phyloP scores from a whole-genome alignment of 768 basidiomycete genomes.

The Naganishia antarctica region DNA sequence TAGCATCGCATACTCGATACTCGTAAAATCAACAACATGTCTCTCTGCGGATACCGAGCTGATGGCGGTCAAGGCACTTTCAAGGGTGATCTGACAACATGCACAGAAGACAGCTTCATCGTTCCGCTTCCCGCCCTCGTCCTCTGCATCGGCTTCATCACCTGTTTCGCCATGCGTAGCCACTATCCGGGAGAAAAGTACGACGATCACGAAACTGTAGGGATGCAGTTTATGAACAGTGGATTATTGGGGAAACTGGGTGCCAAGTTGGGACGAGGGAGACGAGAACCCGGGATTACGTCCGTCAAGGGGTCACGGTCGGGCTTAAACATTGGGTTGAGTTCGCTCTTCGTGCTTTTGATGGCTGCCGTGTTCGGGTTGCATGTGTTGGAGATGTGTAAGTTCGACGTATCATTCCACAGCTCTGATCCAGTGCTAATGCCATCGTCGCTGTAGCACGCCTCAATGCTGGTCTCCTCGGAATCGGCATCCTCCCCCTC shows the following conservation, averaged over 20 bases:
- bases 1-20: no score
- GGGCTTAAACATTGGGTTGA: constrained; percentile 17
- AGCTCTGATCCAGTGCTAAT: no score
- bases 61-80: constrained; percentile 20
- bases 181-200: constrained; percentile 19
- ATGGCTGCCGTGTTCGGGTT: constrained; percentile 14
- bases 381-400: constrained; percentile 23
- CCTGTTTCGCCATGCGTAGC: constrained; percentile 22
- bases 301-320: constrained; percentile 1
- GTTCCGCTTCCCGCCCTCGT: constrained; percentile 23
- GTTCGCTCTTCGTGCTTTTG: constrained; percentile 4
- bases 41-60: constrained; percentile 8
- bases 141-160: constrained; percentile 18
- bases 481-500: constrained; percentile 24
- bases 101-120: constrained; percentile 24
- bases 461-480: constrained; percentile 13
- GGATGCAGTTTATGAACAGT: constrained; percentile 9
- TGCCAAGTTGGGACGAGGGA: background rate
- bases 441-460: background rate
- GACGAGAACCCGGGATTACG: background rate
- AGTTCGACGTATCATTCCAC: no score
- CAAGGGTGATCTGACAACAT: constrained; percentile 23
- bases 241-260: background rate
- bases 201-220: background rate
- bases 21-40: background rate